Conservation (phyloP, 768 basidiomycete genomes). For the Naganishia kalamii region DNA sequence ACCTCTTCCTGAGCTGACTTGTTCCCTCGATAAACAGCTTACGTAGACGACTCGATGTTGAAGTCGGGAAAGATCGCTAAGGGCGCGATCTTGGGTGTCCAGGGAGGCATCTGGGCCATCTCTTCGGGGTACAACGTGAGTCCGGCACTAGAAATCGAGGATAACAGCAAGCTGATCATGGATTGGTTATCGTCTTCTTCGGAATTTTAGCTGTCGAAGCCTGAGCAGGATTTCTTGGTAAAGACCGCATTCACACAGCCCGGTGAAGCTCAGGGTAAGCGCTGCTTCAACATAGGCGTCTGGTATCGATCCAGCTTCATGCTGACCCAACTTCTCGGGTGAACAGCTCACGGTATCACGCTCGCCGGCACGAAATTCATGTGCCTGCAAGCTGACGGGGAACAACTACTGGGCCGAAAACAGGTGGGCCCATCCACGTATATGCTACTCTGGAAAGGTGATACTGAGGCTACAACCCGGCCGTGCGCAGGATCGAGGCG, state of each 20-base stretch:
- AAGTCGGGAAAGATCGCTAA: constrained; percentile 64
- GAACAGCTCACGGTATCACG: constrained; percentile 56
- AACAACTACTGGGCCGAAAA: constrained; percentile 72
- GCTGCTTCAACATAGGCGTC: not conserved
- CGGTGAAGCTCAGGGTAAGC: constrained; percentile 48
- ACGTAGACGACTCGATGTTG: constrained; percentile 74
- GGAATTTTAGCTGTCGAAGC: constrained; percentile 54
- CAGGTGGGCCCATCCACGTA: constrained; percentile 51
- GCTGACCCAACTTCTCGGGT: not conserved
- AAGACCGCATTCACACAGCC: constrained; percentile 51
- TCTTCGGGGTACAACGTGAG: constrained; percentile 59
- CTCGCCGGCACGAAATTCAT: constrained; percentile 71
- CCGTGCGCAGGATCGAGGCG: constrained; percentile 65
- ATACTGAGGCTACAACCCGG: not conserved
- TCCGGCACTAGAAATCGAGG: too few species aligned
- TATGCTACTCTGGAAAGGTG: not conserved
- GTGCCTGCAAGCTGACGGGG: constrained; percentile 52
- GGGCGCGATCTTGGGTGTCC: constrained; percentile 68
- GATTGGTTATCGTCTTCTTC: not conserved
- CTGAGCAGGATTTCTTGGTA: constrained; percentile 61
- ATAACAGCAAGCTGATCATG: not conserved
- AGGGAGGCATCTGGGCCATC: constrained; percentile 72
- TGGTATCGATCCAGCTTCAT: not conserved
- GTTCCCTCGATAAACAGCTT: constrained; percentile 53
- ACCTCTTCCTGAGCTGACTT: not conserved